phyloP scores from a whole-genome alignment of 148 eudicot genomes.

The Amaranthus hypochondriacus region DNA sequence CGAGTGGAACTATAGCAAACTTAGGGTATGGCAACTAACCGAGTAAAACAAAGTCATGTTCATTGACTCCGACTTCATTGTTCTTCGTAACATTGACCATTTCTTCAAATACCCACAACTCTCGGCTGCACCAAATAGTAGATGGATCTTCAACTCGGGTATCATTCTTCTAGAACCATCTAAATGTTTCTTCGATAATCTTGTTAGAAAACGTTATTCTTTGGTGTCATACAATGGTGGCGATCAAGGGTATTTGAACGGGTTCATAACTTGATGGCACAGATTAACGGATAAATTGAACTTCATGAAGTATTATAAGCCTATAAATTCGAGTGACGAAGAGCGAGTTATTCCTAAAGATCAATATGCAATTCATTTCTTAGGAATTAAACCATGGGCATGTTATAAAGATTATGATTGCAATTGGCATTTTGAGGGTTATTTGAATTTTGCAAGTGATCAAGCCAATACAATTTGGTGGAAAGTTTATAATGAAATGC shows the following conservation, averaged over 20 bases:
- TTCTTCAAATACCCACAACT: conserved; percentile 57
- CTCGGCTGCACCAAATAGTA: conserved; percentile 45
- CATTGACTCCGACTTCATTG: conserved; percentile 59
- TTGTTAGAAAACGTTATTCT: conserved; percentile 37
- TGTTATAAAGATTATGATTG: conserved; percentile 68
- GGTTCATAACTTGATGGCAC: conserved; percentile 72
- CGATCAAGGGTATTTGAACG: conserved; percentile 74
- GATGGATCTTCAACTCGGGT: conserved; percentile 61
- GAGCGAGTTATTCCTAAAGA: conserved; percentile 29
- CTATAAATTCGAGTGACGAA: not conserved
- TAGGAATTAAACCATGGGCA: conserved; percentile 75
- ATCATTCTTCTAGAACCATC: conserved; percentile 72
- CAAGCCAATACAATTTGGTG: conserved; percentile 53
- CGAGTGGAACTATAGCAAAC: conserved; percentile 77
- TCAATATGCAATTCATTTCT: conserved; percentile 48
- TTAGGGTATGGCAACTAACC: conserved; percentile 57
- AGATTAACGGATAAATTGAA: conserved; percentile 38
- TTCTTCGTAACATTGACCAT: conserved; percentile 46
- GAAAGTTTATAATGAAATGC: conserved; percentile 54
- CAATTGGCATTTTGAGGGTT: conserved; percentile 53
- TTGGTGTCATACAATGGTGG: conserved; percentile 68
- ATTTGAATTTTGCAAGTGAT: conserved; percentile 40
- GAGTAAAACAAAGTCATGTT: conserved; percentile 64
- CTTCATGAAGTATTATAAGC: conserved; percentile 36
- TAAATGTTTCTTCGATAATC: conserved; percentile 40